Percentiles rank a stretch among this genome's conserved stretches.
Conservation (phyloP, 208 protist species). For the Herpetomonas muscarum region DNA sequence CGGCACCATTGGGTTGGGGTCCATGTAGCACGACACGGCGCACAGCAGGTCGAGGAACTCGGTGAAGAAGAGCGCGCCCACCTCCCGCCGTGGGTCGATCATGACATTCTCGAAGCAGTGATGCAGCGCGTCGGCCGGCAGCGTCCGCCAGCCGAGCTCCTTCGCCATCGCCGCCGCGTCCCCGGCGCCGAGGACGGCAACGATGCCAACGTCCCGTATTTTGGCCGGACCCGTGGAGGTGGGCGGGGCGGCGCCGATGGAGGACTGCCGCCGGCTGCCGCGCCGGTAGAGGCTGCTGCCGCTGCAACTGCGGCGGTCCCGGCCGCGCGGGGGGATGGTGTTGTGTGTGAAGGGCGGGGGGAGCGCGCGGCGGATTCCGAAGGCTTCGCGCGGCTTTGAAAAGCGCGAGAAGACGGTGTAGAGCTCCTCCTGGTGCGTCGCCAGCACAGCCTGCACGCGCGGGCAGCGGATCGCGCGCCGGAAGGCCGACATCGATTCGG, state of each 20-base stretch:
- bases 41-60: constrained; percentile 71
- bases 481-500: constrained; percentile 12
- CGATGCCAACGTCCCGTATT: constrained; percentile 56
- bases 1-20: constrained; percentile 38
- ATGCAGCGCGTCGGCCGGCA: constrained; percentile 19
- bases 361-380: constrained; percentile 45
- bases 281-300: not conserved
- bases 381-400: constrained; percentile 45
- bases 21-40: constrained; percentile 37
- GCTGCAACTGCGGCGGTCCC: not conserved
- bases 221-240: constrained; percentile 3
- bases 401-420: constrained; percentile 42
- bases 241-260: not conserved
- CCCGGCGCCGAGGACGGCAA: constrained; percentile 41
- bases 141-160: constrained; percentile 39
- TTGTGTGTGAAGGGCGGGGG: constrained; percentile 30
- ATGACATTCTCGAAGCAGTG: constrained; percentile 35
- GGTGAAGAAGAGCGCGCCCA: constrained; percentile 50
- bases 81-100: constrained; percentile 41
- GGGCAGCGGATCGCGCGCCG: constrained; percentile 17
- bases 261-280: not conserved
- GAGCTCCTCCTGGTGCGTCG: constrained; percentile 34
- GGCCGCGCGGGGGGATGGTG: not conserved
- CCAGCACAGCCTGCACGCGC: constrained; percentile 23
- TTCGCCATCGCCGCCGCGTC: constrained; percentile 39